Evolutionary conservation across 2,329 filamentous ascomycete genomes (phyloP), one percentile per base, ranked within the genome.

Genomic region (Lecanoromycetidae sp.): DNA sequence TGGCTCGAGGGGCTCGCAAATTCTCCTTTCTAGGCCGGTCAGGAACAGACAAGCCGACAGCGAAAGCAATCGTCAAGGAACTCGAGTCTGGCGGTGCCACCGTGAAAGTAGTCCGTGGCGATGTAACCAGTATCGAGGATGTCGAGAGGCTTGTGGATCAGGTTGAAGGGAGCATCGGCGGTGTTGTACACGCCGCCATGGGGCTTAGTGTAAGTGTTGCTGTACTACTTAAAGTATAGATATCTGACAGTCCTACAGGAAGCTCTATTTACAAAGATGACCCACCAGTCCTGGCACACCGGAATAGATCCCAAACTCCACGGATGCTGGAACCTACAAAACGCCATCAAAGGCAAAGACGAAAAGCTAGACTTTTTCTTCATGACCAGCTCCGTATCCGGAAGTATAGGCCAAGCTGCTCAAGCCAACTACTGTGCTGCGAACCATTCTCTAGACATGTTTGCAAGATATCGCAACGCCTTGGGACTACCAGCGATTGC

Each of bases 181-280:
- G 70, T 39, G 60, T 71, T 9, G 60, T 73, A 13, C 69, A 72
- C 45, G 67, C 66, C 8, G 65, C 69, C 10, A 72, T 73, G 69
- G 68, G 71, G 1, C 64, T 39, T 4, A n/a, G 56, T 29, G 45
- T 67, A 17, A 57, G 60, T 15, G 46, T 62, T 26, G 50, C 61
- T 1, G 60, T 58, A 5, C 52, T 59, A 0, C 30, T 52, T 13
- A 50, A 51, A 7, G 48, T 8, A 5, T 9, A 4, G 7, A 6
- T n/a, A 15, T 10, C 25, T 35, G 46, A 33, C 19, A n/a, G 4
- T 25, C 45, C 45, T n/a, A 19, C 51, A 60, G 58, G 60, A 63
- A 32, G 56, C 52, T 25, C 50, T 60, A 2, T 61, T 62, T 26
- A 56, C 60, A 20, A 57, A 59, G 13, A 62, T 62, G 56, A 55